Conservation (phyloP, 805 yeast species). For the Komagataella ulmi region DNA sequence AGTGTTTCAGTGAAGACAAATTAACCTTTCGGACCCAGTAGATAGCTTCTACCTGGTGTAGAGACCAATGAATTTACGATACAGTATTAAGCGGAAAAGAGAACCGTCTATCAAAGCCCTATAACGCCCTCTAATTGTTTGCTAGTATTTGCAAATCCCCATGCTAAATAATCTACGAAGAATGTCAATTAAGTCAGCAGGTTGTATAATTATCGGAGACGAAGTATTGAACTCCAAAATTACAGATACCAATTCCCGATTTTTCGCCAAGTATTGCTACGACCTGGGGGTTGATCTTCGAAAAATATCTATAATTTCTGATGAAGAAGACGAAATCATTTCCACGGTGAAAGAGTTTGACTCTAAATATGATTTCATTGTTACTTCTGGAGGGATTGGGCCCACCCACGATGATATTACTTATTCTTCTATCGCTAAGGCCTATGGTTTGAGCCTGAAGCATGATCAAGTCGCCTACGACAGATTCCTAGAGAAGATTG, state of each 20-base stretch:
- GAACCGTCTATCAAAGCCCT: too few relatives aligned
- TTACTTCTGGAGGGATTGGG: constrained; percentile 71
- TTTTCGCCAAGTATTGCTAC: constrained; percentile 63
- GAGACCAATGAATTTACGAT: not conserved
- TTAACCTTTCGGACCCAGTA: too few relatives aligned
- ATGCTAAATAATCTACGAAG: not conserved
- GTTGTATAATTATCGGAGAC: constrained; percentile 59
- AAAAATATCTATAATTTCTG: constrained; percentile 64
- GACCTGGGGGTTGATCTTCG: constrained; percentile 50
- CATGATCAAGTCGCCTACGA: constrained; percentile 45
- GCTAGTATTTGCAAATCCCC: not conserved
- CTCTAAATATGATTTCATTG: constrained; percentile 46
- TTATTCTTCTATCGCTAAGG: constrained; percentile 59
- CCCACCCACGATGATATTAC: constrained; percentile 90
- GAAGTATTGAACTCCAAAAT: constrained; percentile 83
- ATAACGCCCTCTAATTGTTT: not conserved
- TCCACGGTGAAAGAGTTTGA: constrained; percentile 32
- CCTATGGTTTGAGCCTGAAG: constrained; percentile 35
- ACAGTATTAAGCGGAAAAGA: too few relatives aligned
- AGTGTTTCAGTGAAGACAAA: not conserved
- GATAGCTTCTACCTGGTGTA: not conserved
- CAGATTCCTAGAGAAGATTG: constrained; percentile 40
- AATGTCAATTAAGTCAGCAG: not conserved
- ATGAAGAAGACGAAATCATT: constrained; percentile 53
- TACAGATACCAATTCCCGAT: constrained; percentile 61